Evolutionary conservation across 352 stramenopile species (phyloP).

Genomic region (Pythium volutum): DNA sequence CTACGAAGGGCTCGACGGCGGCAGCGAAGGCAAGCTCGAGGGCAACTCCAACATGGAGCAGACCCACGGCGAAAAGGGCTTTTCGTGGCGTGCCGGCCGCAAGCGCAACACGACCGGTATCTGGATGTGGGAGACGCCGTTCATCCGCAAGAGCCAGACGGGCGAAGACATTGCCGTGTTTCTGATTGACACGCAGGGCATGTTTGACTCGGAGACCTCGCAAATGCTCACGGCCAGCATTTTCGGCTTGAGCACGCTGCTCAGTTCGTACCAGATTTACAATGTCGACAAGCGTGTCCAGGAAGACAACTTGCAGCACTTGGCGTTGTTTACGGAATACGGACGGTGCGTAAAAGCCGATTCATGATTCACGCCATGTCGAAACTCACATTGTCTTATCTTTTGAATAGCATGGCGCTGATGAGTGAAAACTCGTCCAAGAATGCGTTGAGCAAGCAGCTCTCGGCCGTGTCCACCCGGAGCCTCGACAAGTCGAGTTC

Average conservation of each 20-base stretch:
- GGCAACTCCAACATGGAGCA: constrained; percentile 84
- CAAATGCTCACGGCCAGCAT: constrained; percentile 98
- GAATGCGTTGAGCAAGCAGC: constrained; percentile 22
- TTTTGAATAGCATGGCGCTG: constrained; percentile 56
- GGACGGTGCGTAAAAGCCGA: constrained; percentile 72
- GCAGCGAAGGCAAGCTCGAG: constrained; percentile 59
- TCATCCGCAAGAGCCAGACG: constrained; percentile 89
- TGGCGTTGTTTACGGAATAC: constrained; percentile 99
- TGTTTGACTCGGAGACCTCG: constrained; percentile 99
- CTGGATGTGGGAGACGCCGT: constrained; percentile 99
- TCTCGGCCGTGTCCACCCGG: constrained; percentile 15
- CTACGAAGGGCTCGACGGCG: constrained; percentile 52
- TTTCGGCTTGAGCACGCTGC: constrained; percentile 97
- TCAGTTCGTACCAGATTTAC: constrained; percentile 98
- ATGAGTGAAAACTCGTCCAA: constrained; percentile 33
- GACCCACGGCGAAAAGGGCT: constrained; percentile 83
- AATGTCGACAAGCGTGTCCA: constrained; percentile 99
- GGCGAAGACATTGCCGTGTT: constrained; percentile 93
- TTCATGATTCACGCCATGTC: background rate
- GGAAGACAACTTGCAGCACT: constrained; percentile 99
- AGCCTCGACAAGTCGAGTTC: constrained; percentile 44
- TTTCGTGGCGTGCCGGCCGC: constrained; percentile 95
- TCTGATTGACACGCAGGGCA: constrained; percentile 99
- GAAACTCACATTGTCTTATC: background rate
- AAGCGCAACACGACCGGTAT: constrained; percentile 99